Evolutionary conservation across 179 eudicot species (phyloP).

Genomic region (Vitellaria paradoxa): DNA sequence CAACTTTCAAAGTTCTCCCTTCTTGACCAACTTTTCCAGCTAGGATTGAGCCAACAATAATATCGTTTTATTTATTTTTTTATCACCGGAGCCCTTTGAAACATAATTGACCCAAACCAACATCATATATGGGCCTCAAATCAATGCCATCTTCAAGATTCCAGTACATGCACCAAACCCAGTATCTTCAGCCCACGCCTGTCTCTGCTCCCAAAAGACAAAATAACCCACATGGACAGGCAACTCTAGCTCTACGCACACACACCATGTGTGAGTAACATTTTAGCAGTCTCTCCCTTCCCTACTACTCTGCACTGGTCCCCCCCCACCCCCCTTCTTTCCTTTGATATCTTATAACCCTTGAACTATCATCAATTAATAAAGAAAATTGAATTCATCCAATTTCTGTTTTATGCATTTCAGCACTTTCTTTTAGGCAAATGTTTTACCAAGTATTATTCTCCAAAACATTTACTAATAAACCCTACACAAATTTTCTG

Average conservation of each 20-base stretch:
- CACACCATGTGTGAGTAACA: background rate
- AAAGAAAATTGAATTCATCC: too few relatives aligned
- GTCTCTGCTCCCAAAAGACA: background rate
- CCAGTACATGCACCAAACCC: background rate
- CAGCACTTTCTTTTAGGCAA: too few relatives aligned
- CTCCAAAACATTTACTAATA: background rate
- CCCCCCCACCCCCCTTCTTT: too few relatives aligned
- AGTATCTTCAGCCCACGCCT: background rate
- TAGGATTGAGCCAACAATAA: background rate
- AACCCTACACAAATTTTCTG: background rate
- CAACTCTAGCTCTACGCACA: background rate
- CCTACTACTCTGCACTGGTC: background rate
- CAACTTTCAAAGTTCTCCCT: background rate
- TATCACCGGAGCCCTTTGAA: background rate
- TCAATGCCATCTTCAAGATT: background rate
- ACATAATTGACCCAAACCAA: background rate
- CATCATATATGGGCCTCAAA: background rate
- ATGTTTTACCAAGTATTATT: background rate
- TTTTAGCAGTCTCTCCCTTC: background rate
- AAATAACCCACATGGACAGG: background rate
- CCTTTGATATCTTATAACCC: too few relatives aligned
- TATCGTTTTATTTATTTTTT: background rate
- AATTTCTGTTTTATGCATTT: too few relatives aligned
- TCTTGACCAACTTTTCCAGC: conserved; percentile 12
- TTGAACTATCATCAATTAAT: too few relatives aligned